Base-by-base conservation (phyloP, 441 rosid species). In the Arabidopsis hybrid region DNA sequence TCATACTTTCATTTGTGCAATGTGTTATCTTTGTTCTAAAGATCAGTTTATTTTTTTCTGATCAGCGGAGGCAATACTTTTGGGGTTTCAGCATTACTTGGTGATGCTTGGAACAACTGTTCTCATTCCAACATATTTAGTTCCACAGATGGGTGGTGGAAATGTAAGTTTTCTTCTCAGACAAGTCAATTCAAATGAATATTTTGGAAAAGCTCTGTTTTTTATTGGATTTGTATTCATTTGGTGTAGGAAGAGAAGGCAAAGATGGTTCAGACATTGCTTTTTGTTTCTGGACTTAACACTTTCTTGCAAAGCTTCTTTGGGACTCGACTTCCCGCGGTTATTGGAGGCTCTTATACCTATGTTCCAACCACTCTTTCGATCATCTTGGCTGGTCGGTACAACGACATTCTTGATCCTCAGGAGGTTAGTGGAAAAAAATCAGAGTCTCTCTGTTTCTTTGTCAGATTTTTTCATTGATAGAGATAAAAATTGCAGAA, bases 81-180 rank as follows among this genome's bases (percentile, higher is more conserved):
- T 87, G 43, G 95, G 90, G 6, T 89, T 89, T 81, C 95, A 87
- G 59, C 92, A 87, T 63, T 89, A 87, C 81, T 73, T 87, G 42
- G 90, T 89, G 80, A 86, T 89, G 95, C 90, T 89, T 60, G 95
- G 95, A 40, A 89, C 95, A 56, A 83, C 84, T 0, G 95, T 89
- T 76, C 83, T 89, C 62, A 87, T 86, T 6, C 88, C 95, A 60
- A 77, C 87, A 35, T 72, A 78, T 6, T 82, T 89, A 42, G 92
- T 87, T 76, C 86, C 90, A 26, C 89, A 85, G 71, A 89, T 89
- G 90, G 95, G 93, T 55, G 93, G 93, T 7, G 83, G 88, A 83
- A 81, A 85, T 50, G 93, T 89, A 78, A 72, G 75, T 13, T 29
- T 65, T 72, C 49, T 40, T 71, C 17, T 45, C 14, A 47, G 14